Base-by-base conservation (phyloP, 306 rosid genomes). In the Corylus americana region DNA sequence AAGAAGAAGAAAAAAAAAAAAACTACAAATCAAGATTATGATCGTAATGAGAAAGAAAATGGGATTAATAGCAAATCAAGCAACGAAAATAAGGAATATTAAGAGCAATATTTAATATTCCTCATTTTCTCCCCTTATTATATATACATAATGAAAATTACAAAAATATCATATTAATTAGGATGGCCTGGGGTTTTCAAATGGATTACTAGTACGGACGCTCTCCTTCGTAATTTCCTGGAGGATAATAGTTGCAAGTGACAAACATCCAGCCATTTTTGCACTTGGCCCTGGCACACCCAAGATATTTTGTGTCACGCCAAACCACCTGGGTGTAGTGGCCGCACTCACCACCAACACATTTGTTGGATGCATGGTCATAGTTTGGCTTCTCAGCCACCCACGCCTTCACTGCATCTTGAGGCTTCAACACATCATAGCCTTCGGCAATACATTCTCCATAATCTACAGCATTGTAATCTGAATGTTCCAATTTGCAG, bases 371-470 rank as follows among this genome's bases (percentile, higher is more conserved):
- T 2, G 17, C 16, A 11, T 82, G 9, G 39, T 89, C 78, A 61
- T 93, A 91, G 67, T 82, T 0, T 0, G 85, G 81, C 79, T 89
- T 84, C 86, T 93, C 97, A 0, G 78, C 77, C 2, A 86, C 64
- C 97, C 97, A 93, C 61, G 85, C 78, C 80, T 81, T 88, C 5
- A 86, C 92, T 0, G 96, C 89, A 2, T 88, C 87, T 0, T 70
- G 37, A 0, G 85, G 91, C 0, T 57, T 80, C 83, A 91, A 79
- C 6, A 68, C 69, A 0, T 73, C 90, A 4, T 80, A 88, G 0
- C 90, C 91, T 64, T 79, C 90, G 0, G 94, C 92, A 0, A 92
- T 16, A 66, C 89, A 88, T 83, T 92, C 97, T 0, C 96, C 94
- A 14, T 29, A 31, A 31, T 31, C 35, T 31, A 31, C 35, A 31